Evolutionary conservation across 2,329 filamentous ascomycete species (phyloP), one percentile per base, ranked within the genome.

Genomic region (Talaromyces marneffei): DNA sequence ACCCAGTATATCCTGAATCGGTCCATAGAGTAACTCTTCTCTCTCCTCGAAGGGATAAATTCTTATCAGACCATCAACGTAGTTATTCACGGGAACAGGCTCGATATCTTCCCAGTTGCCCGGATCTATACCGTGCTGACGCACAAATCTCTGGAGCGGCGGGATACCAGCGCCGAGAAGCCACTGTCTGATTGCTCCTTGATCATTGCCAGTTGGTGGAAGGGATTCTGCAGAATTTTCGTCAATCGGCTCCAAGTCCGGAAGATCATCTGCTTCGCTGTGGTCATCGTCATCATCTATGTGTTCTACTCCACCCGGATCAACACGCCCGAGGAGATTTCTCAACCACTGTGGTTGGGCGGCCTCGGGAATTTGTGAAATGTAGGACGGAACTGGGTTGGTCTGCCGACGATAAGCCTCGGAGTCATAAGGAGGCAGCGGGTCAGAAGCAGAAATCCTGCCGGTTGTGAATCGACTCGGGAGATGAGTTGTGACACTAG

Each of bases 371-470:
- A 70, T 65, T 29, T 65, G 68, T n/a, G 68, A 66, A 5, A 71
- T 57, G 60, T 72, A 75, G 10, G 69, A 70, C 14, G 69, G 72
- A 0, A 69, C 67, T 31, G 73, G 73, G 44, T 75, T 67, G 4
- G 69, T 68, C 61, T 76, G 74, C 59, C 73, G 68, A 31, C 68
- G 68, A 60, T 68, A 70, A 31, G 73, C 74, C 50, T 75, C 71
- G 1, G 74, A 75, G 60, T 84, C 76, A 0, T 82, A 74, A 1
- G 92, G 92, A 20, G 92, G 91, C 14, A 96, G 77, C 1, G 91
- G 91, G 70, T 96, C 92, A 23, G 91, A 94, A 18, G 90, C 85
- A 64, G 89, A 92, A 2, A 87, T 86, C 52, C 86, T 80, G 35
- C 81, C 78, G 18, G 83, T 80, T 10, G 91, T 85, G 67, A 91